These are phyloP conservation scores for Vicia faba DNA, from an alignment of 306 rosid species.

Conservation along the genomic window DNA sequence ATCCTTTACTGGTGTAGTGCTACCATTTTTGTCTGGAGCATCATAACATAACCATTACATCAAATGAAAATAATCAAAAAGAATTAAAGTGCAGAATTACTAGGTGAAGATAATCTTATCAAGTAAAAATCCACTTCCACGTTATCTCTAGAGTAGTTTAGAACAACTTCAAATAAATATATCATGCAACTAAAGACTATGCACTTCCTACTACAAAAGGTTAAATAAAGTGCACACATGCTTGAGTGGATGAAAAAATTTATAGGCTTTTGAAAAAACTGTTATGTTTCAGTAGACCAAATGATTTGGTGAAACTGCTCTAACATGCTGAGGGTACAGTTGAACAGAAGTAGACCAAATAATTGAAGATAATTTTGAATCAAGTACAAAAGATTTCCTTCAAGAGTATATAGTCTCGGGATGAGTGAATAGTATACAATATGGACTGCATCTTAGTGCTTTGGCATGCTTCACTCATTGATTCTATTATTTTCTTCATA, in stretches of 20 bases:
- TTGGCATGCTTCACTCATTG: constrained; percentile 18
- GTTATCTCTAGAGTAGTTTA: constrained; percentile 20
- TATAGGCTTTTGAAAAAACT: background rate
- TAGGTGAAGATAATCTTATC: background rate
- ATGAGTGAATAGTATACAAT: constrained; percentile 20
- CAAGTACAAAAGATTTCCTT: constrained; percentile 1
- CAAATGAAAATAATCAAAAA: constrained; percentile 8
- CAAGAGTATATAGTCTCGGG: constrained; percentile 20
- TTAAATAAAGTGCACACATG: background rate
- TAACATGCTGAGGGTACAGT: background rate
- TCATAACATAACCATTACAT: constrained; percentile 28
- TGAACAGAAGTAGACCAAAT: constrained; percentile 6
- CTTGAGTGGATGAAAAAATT: background rate
- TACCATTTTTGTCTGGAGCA: constrained; percentile 49
- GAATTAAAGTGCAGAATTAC: constrained; percentile 24
- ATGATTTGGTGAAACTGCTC: background rate
- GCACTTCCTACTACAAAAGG: constrained; percentile 10
- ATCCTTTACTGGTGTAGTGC: constrained; percentile 20
- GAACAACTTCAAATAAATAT: constrained; percentile 35
- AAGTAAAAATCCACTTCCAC: constrained; percentile 8
- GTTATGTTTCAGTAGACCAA: background rate
- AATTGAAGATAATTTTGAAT: constrained; percentile 13
- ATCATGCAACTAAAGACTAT: constrained; percentile 17
- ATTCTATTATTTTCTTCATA: background rate
- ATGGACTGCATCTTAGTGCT: constrained; percentile 17